Evolutionary conservation across 805 yeast species (phyloP).

Genomic region (Sungouiozyma ichnusensis): DNA sequence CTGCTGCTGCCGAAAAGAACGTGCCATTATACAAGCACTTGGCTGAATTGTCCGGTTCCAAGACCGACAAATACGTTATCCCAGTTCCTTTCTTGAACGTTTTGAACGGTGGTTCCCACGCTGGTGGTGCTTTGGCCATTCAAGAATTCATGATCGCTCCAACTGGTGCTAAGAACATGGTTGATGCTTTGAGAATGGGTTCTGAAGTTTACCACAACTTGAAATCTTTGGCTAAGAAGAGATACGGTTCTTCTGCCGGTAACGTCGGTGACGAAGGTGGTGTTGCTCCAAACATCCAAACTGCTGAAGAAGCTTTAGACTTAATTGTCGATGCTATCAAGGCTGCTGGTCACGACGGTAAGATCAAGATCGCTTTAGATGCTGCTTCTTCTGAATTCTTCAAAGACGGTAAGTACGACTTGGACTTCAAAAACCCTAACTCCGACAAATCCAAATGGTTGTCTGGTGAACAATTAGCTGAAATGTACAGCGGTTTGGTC

Average conservation of each 20-base stretch:
- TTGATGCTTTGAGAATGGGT: constrained; percentile 95
- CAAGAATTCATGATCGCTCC: constrained; percentile 99
- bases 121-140: constrained; percentile 98
- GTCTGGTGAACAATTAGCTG: constrained; percentile 78
- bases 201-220: constrained; percentile 96
- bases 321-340: constrained; percentile 83
- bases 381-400: constrained; percentile 96
- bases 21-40: constrained; percentile 91
- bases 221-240: constrained; percentile 85
- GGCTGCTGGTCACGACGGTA: constrained; percentile 91
- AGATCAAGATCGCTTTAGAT: constrained; percentile 86
- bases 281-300: constrained; percentile 95
- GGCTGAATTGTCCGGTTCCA: constrained; percentile 61
- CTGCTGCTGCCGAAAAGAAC: constrained; percentile 93
- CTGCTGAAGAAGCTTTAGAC: constrained; percentile 96
- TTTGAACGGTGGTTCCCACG: constrained; percentile 98
- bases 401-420: constrained; percentile 94
- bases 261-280: constrained; percentile 99
- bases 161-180: constrained; percentile 76
- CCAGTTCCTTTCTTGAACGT: constrained; percentile 99
- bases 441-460: constrained; percentile 88
- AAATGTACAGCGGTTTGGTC: constrained; percentile 68
- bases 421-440: constrained; percentile 96
- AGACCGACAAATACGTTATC: constrained; percentile 76
- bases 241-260: constrained; percentile 97